phyloP scores from a whole-genome alignment of 2,329 filamentous ascomycete species.

The Fusarium secorum region DNA sequence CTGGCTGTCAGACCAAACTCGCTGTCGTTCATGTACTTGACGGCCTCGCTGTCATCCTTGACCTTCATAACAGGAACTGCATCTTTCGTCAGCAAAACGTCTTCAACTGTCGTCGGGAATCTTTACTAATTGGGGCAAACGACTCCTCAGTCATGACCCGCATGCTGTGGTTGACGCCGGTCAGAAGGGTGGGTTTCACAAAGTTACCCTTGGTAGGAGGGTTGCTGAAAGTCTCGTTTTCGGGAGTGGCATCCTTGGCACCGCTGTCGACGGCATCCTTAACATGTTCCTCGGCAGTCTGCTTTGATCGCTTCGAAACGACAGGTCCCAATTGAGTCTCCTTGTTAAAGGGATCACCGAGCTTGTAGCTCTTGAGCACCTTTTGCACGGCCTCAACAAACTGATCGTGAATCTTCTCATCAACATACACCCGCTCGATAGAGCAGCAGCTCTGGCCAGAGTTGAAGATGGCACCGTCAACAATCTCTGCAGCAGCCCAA shows the following conservation, averaged over 20 bases:
- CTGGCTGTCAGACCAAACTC: conserved; percentile 95
- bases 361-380: conserved; percentile 80
- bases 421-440: conserved; percentile 89
- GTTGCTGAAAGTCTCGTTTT: conserved; percentile 77
- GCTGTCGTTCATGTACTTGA: conserved; percentile 91
- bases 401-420: conserved; percentile 81
- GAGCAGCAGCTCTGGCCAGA: conserved; percentile 98
- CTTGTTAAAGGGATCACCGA: conserved; percentile 86
- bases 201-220: conserved; percentile 85
- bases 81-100: conserved; percentile 1
- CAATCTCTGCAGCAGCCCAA: conserved; percentile 93
- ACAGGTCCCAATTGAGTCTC: conserved; percentile 87
- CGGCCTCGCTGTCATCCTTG: conserved; percentile 78
- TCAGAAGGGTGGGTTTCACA: conserved; percentile 84
- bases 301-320: conserved; percentile 79
- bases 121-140: conserved; percentile 65
- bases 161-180: conserved; percentile 83
- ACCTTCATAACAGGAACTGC: conserved; percentile 81
- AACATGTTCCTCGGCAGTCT: conserved; percentile 80
- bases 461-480: conserved; percentile 96
- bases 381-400: conserved; percentile 83
- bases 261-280: conserved; percentile 84
- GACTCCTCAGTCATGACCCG: conserved; percentile 92
- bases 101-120: background rate
- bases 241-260: conserved; percentile 83